Evolutionary conservation across 208 protist species (phyloP), one percentile per base, ranked within the genome.

Genomic region (Tritrichomonas foetus): DNA sequence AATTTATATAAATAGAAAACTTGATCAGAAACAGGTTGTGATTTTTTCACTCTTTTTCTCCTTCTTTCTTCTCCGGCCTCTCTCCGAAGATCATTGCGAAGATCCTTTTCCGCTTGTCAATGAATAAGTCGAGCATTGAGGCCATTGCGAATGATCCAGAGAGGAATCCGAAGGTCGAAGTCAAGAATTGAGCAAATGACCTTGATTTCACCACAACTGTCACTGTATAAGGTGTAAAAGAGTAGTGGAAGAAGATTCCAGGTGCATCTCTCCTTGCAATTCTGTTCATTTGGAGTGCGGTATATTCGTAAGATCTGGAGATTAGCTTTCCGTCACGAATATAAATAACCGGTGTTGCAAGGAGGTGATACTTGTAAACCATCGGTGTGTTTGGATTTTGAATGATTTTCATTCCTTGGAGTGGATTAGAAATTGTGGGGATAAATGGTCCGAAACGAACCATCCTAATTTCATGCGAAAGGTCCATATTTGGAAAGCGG

Each of bases 231-330:
- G 78, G 78, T 33, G 78, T 61, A 39, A 89, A 89, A n/a, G 47
- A 57, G 27, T 89, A 89, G 39, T 61, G 47, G 78, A 89, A 89
- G 47, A 39, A 89, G 27, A 89, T 89, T 57, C 78, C 78, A 20
- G 78, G 78, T 14, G 78, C 78, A n/a, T 39, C 74, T 8, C 78
- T 47, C 0, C 41, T 13, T 39, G 44, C 47, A 33, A 39, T n/a
- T 33, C 22, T 33, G 27, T 69, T 69, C 27, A 33, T n/a, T n/a
- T 8, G 13, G 8, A 57, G 44, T 39, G 47, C 78, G 3, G 47
- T 89, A 30, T 89, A 89, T 20, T 89, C 78, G 47, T 61, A 89
- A 3, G 47, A 41, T 8, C 64, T 8, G 27, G 11, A n/a, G 3
- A 69, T 69, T 33, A 69, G n/a, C 47, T 39, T 57, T 33, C 78